Conservation (phyloP, 805 yeast species). For the Metschnikowia baotianmanensis region DNA sequence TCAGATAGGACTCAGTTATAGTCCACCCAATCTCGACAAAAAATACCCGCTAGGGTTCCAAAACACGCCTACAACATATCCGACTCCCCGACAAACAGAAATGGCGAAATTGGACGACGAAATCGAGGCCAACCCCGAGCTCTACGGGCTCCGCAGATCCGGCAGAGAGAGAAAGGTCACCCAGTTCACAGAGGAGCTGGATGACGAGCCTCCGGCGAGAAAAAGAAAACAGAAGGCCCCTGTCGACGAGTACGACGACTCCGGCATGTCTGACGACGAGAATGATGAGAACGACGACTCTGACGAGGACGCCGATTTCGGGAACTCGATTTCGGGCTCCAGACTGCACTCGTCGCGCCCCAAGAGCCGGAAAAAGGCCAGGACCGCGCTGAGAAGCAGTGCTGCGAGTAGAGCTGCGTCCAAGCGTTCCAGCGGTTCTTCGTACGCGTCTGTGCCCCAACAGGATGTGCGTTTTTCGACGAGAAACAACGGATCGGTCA, state of each 20-base stretch:
- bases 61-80: too few relatives aligned
- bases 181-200: constrained; percentile 34
- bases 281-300: constrained; percentile 18
- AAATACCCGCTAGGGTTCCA: too few relatives aligned
- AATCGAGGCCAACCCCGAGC: constrained; percentile 57
- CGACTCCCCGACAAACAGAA: not conserved
- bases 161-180: constrained; percentile 53
- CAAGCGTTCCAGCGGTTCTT: constrained; percentile 19
- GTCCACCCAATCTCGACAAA: too few relatives aligned
- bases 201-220: constrained; percentile 25
- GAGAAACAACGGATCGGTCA: constrained; percentile 64
- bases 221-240: constrained; percentile 12
- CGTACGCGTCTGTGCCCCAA: constrained; percentile 15
- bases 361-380: constrained; percentile 12
- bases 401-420: constrained; percentile 1
- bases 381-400: constrained; percentile 6
- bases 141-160: constrained; percentile 80
- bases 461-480: constrained; percentile 73
- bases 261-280: constrained; percentile 13
- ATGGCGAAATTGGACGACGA: constrained; percentile 19
- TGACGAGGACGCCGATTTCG: constrained; percentile 19
- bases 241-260: constrained; percentile 19
- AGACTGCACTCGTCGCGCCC: constrained; percentile 1
- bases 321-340: constrained; percentile 12
- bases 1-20: too few relatives aligned